Conservation (phyloP, 768 basidiomycete genomes). For the Amanita subjunquillea region DNA sequence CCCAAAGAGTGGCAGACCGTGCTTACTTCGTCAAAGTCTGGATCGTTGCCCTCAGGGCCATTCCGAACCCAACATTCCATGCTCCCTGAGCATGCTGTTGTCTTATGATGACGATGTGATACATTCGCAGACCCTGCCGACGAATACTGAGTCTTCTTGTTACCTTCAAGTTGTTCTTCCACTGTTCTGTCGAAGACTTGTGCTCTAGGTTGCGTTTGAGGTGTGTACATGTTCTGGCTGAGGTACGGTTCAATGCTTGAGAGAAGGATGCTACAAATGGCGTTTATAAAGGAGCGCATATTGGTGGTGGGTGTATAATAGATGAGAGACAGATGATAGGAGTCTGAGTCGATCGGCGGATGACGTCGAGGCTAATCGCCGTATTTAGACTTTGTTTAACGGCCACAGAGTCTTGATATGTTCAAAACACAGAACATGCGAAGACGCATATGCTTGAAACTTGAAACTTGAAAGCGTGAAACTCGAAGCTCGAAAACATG, state of each 20-base stretch:
- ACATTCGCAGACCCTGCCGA: neutral
- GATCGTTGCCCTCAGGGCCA: neutral
- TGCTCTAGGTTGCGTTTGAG: neutral
- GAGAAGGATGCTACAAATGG: neutral
- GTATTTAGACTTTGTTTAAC: too few relatives aligned
- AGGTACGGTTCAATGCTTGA: neutral
- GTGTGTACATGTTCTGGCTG: neutral
- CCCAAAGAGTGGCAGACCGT: neutral
- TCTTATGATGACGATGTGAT: conserved; percentile 1
- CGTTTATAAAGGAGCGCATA: neutral
- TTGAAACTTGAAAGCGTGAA: too few relatives aligned
- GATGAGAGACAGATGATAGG: neutral
- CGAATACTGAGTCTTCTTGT: neutral
- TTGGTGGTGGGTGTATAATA: neutral
- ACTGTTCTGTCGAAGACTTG: neutral
- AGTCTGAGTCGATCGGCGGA: neutral
- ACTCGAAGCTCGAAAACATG: too few relatives aligned
- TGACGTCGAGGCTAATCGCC: neutral
- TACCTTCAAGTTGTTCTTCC: neutral
- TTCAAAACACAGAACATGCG: too few relatives aligned
- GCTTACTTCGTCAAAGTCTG: neutral
- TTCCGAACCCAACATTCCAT: conserved; percentile 5
- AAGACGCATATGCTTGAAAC: too few relatives aligned
- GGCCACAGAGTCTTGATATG: too few relatives aligned
- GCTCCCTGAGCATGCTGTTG: neutral